Conservation (phyloP, 1,284 basidiomycete species). For the Apiotrichum siamense region DNA sequence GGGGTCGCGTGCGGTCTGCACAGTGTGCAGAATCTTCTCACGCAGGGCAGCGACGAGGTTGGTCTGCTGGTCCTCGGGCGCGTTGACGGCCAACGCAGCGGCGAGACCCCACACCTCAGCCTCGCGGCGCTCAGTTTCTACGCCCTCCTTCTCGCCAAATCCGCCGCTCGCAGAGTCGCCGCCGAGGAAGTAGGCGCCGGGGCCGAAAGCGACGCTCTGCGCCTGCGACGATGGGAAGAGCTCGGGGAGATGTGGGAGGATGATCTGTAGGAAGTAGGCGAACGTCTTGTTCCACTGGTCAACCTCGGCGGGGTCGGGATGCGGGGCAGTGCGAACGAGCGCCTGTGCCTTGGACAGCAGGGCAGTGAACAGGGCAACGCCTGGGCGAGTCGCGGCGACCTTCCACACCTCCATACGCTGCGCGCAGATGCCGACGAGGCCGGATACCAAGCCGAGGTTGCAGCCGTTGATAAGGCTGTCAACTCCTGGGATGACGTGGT, state of each 20-base stretch:
- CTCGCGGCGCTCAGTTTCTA: conserved; percentile 46
- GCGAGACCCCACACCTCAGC: conserved; percentile 47
- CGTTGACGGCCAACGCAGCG: conserved; percentile 77
- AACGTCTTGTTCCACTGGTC: conserved; percentile 84
- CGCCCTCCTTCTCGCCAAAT: conserved; percentile 67
- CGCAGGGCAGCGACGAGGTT: conserved; percentile 76
- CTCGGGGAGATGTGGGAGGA: conserved; percentile 65
- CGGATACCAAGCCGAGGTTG: conserved; percentile 77
- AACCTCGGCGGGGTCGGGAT: conserved; percentile 60
- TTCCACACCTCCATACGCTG: conserved; percentile 71
- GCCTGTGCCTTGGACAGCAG: conserved; percentile 88
- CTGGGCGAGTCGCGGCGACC: conserved; percentile 71
- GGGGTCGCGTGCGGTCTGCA: conserved; percentile 40
- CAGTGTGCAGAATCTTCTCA: conserved; percentile 60
- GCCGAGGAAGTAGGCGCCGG: conserved; percentile 46
- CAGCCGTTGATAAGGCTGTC: conserved; percentile 66
- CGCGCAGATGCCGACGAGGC: conserved; percentile 75
- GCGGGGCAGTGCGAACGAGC: conserved; percentile 61
- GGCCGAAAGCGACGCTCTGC: conserved; percentile 53
- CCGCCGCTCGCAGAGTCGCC: conserved; percentile 26
- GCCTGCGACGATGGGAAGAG: conserved; percentile 89
- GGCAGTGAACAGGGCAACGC: conserved; percentile 83
- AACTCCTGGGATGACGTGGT: conserved; percentile 79
- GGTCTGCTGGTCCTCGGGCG: conserved; percentile 73
- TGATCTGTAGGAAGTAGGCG: conserved; percentile 71